Base-by-base conservation (phyloP, 768 basidiomycete genomes). In the Boletus huronensis region DNA sequence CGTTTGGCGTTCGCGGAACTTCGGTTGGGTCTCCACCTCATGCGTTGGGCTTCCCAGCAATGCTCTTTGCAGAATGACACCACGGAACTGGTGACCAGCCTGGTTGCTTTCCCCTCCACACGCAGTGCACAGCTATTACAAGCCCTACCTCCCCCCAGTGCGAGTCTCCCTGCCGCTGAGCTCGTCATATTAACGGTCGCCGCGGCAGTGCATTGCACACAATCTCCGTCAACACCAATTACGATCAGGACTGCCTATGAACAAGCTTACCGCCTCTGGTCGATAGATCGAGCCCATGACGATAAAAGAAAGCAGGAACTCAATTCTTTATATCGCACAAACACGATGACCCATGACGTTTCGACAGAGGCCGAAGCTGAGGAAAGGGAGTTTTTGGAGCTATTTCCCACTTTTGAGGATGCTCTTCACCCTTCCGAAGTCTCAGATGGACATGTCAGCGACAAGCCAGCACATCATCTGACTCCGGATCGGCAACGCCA, bases 331-430 rank as follows among this genome's bases (percentile, higher is more conserved):
- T 99, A 98, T 74, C 85, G 88, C 25, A 76, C 77, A 44, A 82
- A 79, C 36, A 77, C 77, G 40, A 65, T 78, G 25, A 77, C 82
- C 14, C 72, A 88, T 44, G 73, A 79, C 28, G 78, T 77, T 28
- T 68, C 78, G 10, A 80, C 78, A 13, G 94, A 95, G 55, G 82
- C 81, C 5, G 88, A 93, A 62, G 65, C 81, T 35, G 93, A 97
- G 65, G 90, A 89, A 68, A 77, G 78, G 57, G 97, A 98, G 60
- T 92, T 98, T 63, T 72, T 85, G 42, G 73, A 81, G 6, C 68
- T 98, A 28, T 99, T 99, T 71, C 97, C 97, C 13, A 83, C 83
- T 11, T 96, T 85, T 60, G 88, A 87, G 31, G 81, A 87, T 52
- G 75, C 70, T 25, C 67, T 85, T 16, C 74, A 79, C 32, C 53